These are phyloP conservation scores for Colletotrichum nymphaeae DNA, from an alignment of 2,329 filamentous ascomycete genomes.

Conservation along the genomic window DNA sequence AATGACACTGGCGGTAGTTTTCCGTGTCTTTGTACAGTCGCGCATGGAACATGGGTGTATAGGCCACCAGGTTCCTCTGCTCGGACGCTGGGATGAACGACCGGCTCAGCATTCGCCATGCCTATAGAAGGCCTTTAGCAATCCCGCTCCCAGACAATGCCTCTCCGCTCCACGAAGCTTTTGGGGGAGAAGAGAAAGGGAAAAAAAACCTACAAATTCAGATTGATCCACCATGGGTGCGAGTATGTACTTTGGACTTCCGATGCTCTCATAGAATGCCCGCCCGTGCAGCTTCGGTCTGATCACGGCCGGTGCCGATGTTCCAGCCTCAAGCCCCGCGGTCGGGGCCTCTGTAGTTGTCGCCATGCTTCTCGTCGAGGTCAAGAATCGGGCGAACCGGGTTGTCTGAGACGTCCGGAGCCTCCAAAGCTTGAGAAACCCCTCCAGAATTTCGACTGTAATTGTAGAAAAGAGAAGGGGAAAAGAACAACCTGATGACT, in stretches of 20 bases:
- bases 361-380: conserved; percentile 39
- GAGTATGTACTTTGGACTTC: conserved; percentile 88
- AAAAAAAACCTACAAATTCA: conserved; percentile 79
- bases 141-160: background rate
- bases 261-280: conserved; percentile 94
- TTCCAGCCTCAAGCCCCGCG: conserved; percentile 18
- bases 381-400: conserved; percentile 33
- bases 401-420: conserved; percentile 20
- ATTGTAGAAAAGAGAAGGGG: background rate
- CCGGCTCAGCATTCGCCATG: conserved; percentile 95
- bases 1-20: conserved; percentile 83
- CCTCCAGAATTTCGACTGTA: conserved; percentile 30
- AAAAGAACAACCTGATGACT: too few relatives aligned
- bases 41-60: conserved; percentile 97
- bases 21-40: conserved; percentile 83
- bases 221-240: conserved; percentile 99
- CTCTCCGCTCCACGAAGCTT: background rate
- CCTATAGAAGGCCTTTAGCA: conserved; percentile 61
- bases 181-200: too few relatives aligned
- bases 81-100: conserved; percentile 83
- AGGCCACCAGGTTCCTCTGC: conserved; percentile 78
- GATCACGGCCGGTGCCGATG: background rate
- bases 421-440: conserved; percentile 22
- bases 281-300: conserved; percentile 78
- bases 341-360: conserved; percentile 45